These are phyloP conservation scores for Penicillium crystallinum DNA, from an alignment of 495 filamentous ascomycete species.

Conservation along the genomic window DNA sequence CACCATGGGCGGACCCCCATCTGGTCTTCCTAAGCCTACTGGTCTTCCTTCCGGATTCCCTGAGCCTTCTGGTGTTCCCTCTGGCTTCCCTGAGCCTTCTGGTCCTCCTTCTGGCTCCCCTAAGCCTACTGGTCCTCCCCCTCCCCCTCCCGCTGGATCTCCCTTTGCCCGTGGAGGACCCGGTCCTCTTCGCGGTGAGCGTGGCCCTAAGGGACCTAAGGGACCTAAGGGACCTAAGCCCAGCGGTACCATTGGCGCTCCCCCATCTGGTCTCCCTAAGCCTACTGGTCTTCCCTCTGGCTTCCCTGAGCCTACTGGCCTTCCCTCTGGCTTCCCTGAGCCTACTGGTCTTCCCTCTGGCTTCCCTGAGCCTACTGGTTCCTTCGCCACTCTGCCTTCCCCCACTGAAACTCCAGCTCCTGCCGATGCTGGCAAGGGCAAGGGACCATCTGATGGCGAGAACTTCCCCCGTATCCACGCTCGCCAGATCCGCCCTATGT, in stretches of 20 bases:
- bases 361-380: background rate
- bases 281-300: conserved; percentile 4
- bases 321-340: background rate
- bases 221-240: background rate
- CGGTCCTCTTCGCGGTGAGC: background rate
- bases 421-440: background rate
- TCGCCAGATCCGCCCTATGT: conserved; percentile 24
- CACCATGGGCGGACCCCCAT: background rate
- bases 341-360: background rate
- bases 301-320: conserved; percentile 4
- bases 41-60: conserved; percentile 5
- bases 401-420: conserved; percentile 1
- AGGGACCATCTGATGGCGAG: background rate
- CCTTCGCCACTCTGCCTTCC: background rate
- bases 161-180: background rate
- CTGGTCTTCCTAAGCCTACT: conserved; percentile 4
- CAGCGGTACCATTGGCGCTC: background rate
- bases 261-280: conserved; percentile 2
- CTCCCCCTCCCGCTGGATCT: background rate
- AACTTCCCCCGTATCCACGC: conserved; percentile 24
- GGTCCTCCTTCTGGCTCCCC: background rate
- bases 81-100: conserved; percentile 1
- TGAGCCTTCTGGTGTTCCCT: conserved; percentile 1
- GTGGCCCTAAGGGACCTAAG: background rate
- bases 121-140: background rate